A percentile compares a stretch with the other conserved stretches of the same genome.
Conservation (phyloP, 2,329 filamentous ascomycete genomes). For the Esteya vermicola region DNA sequence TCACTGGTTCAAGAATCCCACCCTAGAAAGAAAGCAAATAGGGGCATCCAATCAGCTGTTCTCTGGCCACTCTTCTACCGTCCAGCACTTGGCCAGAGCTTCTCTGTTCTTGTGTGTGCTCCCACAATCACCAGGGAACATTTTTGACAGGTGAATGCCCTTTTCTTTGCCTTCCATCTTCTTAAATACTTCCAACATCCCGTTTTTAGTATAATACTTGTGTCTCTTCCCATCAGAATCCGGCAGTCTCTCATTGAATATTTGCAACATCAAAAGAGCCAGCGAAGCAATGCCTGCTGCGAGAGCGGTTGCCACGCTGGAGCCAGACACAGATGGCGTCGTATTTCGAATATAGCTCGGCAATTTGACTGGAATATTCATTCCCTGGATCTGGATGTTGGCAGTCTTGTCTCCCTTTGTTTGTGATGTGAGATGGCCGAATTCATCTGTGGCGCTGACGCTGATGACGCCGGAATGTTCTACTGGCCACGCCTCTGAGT, state of each 20-base stretch:
- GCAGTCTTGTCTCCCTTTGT: conserved; percentile 7
- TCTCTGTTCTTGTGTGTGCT: not conserved
- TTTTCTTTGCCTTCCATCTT: not conserved
- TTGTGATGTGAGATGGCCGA: conserved; percentile 10
- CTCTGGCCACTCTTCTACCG: not conserved
- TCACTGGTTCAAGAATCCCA: no score
- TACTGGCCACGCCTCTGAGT: conserved; percentile 7
- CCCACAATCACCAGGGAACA: not conserved
- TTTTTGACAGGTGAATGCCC: not conserved
- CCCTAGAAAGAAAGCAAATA: no score
- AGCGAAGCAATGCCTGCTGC: not conserved
- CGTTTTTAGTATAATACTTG: not conserved
- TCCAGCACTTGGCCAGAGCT: not conserved
- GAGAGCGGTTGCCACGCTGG: not conserved
- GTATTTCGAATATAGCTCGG: not conserved
- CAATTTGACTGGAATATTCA: not conserved
- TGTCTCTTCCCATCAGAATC: not conserved
- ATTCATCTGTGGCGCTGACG: conserved; percentile 15
- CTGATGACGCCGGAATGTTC: conserved; percentile 11
- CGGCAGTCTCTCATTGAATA: not conserved
- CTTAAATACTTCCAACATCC: not conserved
- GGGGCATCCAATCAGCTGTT: no score
- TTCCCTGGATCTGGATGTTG: conserved; percentile 2
- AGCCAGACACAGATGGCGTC: not conserved
- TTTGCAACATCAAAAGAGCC: not conserved